Evolutionary conservation across 2,329 filamentous ascomycete genomes (phyloP).

Genomic region (Trichoderma simmonsii): DNA sequence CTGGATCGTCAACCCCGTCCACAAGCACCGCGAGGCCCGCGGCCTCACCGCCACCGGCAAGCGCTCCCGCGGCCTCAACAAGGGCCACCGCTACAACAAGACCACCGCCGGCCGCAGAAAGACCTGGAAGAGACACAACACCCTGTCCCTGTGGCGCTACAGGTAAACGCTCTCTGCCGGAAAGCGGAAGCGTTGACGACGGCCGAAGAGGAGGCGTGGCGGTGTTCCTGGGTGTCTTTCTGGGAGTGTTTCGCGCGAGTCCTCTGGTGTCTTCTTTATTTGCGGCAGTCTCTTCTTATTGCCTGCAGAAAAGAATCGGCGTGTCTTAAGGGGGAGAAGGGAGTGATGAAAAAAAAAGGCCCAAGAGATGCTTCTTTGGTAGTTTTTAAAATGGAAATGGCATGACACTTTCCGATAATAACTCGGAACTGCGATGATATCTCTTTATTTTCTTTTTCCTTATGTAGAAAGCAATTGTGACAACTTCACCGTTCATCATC

Average conservation of each 20-base stretch:
- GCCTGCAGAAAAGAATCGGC: background rate
- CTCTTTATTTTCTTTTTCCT: constrained; percentile 1
- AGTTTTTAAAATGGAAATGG: constrained; percentile 26
- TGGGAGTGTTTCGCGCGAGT: constrained; percentile 6
- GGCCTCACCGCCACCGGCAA: constrained; percentile 98
- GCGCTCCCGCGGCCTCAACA: constrained; percentile 99
- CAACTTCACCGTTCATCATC: background rate
- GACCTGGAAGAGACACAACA: constrained; percentile 99
- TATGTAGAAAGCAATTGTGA: constrained; percentile 19
- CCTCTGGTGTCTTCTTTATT: constrained; percentile 17
- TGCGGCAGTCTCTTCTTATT: constrained; percentile 9
- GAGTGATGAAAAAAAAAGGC: constrained; percentile 1
- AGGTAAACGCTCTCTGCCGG: constrained; percentile 55
- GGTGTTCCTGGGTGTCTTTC: background rate
- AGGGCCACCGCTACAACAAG: constrained; percentile 99
- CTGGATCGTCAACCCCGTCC: constrained; percentile 99
- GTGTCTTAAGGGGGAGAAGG: background rate
- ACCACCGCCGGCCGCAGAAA: constrained; percentile 95
- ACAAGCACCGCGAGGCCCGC: constrained; percentile 99
- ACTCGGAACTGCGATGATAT: constrained; percentile 6
- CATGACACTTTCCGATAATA: constrained; percentile 25
- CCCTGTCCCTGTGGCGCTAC: constrained; percentile 97
- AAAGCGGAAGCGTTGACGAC: background rate
- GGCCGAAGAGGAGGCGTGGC: background rate
- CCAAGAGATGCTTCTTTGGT: constrained; percentile 18